A percentile compares a stretch with the other conserved stretches of the same genome.
These are phyloP conservation scores for Conringia planisiliqua DNA, from an alignment of 345 rosid genomes.

Conservation along the genomic window DNA sequence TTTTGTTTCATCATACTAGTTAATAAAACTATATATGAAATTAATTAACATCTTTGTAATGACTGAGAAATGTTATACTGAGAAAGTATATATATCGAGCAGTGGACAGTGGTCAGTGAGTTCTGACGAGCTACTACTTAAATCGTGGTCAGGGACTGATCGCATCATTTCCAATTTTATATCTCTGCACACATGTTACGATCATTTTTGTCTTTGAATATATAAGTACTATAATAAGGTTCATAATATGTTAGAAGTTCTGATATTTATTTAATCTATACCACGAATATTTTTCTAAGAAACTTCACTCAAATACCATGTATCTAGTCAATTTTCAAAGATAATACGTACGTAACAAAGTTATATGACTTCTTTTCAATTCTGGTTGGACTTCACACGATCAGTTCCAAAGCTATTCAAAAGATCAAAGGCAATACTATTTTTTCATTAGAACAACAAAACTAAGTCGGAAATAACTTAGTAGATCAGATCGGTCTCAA, in stretches of 20 bases:
- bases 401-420: background rate
- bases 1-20: too few relatives aligned
- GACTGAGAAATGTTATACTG: background rate
- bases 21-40: too few relatives aligned
- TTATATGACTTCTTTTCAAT: background rate
- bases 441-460: background rate
- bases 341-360: background rate
- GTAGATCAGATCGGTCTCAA: background rate
- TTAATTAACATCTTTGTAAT: background rate
- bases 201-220: background rate
- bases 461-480: background rate
- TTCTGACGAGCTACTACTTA: conserved; percentile 10
- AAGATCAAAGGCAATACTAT: background rate
- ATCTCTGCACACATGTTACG: conserved; percentile 5
- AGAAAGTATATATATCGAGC: conserved; percentile 17
- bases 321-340: background rate
- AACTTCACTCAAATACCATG: background rate
- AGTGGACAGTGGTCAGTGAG: conserved; percentile 12
- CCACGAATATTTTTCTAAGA: background rate
- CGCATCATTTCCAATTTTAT: background rate
- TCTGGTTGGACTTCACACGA: background rate
- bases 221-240: background rate
- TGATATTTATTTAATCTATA: background rate
- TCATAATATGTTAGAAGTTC: background rate
- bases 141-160: conserved; percentile 23